These are phyloP conservation scores for Rhododendron henanense DNA, from an alignment of 148 eudicot species.

Conservation along the genomic window DNA sequence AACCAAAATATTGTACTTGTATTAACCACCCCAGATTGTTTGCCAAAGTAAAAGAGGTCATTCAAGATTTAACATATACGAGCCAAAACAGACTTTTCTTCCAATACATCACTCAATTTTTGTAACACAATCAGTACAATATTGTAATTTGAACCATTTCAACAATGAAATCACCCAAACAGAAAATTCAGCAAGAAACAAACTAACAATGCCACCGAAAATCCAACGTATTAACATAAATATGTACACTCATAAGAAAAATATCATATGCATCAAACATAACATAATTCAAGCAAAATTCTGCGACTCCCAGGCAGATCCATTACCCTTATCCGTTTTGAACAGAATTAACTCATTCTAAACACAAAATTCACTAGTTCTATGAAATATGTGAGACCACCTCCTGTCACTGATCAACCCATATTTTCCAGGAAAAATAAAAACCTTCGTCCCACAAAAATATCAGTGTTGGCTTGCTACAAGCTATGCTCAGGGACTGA, in stretches of 20 bases:
- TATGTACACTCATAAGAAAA: background rate
- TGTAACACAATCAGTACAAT: background rate
- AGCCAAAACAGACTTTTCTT: background rate
- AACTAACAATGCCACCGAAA: background rate
- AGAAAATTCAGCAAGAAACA: background rate
- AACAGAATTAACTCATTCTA: background rate
- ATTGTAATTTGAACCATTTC: background rate
- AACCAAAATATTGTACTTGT: background rate
- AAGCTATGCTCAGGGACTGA: background rate
- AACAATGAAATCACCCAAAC: background rate
- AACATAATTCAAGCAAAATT: background rate
- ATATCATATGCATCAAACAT: background rate
- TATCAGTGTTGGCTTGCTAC: background rate
- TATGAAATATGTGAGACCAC: background rate
- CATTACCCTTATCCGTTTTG: background rate
- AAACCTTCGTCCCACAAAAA: background rate
- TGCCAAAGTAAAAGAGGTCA: background rate
- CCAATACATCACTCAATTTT: background rate
- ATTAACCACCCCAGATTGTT: background rate
- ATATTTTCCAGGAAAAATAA: background rate
- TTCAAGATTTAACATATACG: background rate
- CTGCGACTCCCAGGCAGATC: background rate
- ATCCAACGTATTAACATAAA: background rate
- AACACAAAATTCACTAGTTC: background rate
- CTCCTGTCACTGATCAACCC: background rate